Evolutionary conservation across 306 rosid genomes (phyloP).

Genomic region (Benincasa hispida): DNA sequence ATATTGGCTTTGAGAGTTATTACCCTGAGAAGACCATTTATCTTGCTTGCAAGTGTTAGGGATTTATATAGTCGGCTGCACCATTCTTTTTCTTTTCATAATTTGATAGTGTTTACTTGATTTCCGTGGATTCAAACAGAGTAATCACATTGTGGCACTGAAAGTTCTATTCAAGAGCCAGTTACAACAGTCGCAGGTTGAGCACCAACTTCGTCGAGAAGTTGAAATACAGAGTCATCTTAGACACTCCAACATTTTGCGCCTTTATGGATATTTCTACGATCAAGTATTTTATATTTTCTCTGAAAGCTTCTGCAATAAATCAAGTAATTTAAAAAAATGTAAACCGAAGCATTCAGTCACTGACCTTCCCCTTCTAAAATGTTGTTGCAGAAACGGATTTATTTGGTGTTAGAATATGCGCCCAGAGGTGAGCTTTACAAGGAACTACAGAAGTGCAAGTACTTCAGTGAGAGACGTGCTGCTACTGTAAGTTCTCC

Average conservation of each 20-base stretch:
- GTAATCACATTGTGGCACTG: slow-evolving; percentile 86
- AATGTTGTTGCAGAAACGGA: slow-evolving; percentile 61
- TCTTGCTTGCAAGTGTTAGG: not conserved
- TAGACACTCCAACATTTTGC: slow-evolving; percentile 83
- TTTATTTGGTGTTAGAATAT: slow-evolving; percentile 87
- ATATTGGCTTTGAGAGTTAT: not conserved
- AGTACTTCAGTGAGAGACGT: slow-evolving; percentile 96
- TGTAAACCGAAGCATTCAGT: not conserved
- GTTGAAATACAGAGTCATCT: slow-evolving; percentile 99
- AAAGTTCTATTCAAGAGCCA: slow-evolving; percentile 96
- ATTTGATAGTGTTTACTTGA: not conserved
- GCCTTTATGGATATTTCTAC: slow-evolving; percentile 91
- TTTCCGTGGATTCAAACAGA: slow-evolving; percentile 36
- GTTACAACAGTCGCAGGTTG: slow-evolving; percentile 97
- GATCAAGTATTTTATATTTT: slow-evolving; percentile 50
- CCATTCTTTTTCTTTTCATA: not conserved
- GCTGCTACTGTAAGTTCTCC: slow-evolving; percentile 82
- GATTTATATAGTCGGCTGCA: not conserved
- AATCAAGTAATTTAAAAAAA: not conserved
- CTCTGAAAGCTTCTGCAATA: not conserved
- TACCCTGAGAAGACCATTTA: not conserved
- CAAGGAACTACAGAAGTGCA: slow-evolving; percentile 91
- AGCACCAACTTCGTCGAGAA: slow-evolving; percentile 95
- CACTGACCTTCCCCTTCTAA: slow-evolving; percentile 1
- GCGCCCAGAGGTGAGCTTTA: slow-evolving; percentile 98